Base-by-base conservation (phyloP, 345 rosid species). In the Eucalyptus victrix region DNA sequence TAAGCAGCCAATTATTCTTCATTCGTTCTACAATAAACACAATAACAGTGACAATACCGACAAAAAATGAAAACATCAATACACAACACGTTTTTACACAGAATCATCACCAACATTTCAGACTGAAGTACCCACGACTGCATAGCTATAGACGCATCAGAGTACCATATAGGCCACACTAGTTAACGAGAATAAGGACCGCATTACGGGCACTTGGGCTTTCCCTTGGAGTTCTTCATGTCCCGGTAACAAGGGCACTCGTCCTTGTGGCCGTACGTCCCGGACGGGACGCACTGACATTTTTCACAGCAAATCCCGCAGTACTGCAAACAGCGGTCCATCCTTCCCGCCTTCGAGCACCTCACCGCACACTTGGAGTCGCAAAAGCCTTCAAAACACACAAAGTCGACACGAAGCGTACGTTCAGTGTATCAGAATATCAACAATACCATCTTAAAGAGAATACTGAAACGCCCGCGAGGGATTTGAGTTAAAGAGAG, bases 271-370 rank as follows among this genome's bases (percentile, higher is more conserved):
- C 97, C 97, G 76, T 94, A 94, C 60, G 98, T 96, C 45, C 99
- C 98, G 47, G 98, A 96, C 54, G 98, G 99, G 65, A 96, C 99
- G 88, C 99, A 96, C 89, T 93, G 90, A 91, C 98, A 96, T 51
- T 92, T 89, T 69, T 37, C 89, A 86, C 98, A 96, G 91, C 98
- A 96, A 65, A 96, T 88, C 56, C 94, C 95, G 58, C 98, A 96
- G 89, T 96, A 96, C 94, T 94, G 94, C 80, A 96, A 85, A 91
- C 99, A 96, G 86, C 96, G 87, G 86, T 96, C 94, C 87, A 89
- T 85, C 90, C 92, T 65, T 56, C 94, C 95, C 17, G 99, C 98
- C 51, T 89, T 92, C 32, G 91, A 86, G 89, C 98, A 95, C 93
- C 98, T 94, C 32, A 1, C 91, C 37, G 90, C 88, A 92, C 98